Percentiles rank a stretch among this genome's conserved stretches.
These are phyloP conservation scores for Globisporangium emineosum DNA, from an alignment of 352 stramenopile species.

Conservation along the genomic window DNA sequence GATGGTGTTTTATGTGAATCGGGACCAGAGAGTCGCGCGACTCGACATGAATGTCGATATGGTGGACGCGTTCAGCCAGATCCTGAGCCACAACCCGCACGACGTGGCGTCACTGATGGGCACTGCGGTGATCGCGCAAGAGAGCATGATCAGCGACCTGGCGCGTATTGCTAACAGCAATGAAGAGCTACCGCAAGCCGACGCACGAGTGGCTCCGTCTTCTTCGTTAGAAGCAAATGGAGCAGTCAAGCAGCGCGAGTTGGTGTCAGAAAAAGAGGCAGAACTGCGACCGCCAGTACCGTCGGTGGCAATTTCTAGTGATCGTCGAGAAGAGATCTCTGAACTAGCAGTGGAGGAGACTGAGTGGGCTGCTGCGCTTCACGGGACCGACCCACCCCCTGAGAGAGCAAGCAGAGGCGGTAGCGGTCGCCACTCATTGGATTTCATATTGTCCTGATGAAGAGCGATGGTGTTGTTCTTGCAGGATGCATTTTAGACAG, in stretches of 20 bases:
- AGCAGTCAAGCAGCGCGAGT: not conserved
- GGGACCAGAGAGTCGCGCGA: no score
- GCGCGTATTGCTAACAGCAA: no score
- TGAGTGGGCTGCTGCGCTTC: not conserved
- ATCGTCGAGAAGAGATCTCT: not conserved
- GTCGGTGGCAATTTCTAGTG: not conserved
- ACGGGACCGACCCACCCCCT: not conserved
- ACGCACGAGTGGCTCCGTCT: not conserved
- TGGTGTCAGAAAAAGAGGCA: not conserved
- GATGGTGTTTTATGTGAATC: not conserved
- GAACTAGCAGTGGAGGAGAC: not conserved
- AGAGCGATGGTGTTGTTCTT: no score
- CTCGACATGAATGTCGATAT: conserved; percentile 4
- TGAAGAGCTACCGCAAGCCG: not conserved
- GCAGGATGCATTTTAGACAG: no score
- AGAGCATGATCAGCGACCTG: conserved; percentile 5
- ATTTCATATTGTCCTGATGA: conserved; percentile 3
- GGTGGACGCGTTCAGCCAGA: conserved; percentile 8
- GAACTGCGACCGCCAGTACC: not conserved
- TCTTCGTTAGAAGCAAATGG: not conserved
- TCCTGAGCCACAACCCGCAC: conserved; percentile 5
- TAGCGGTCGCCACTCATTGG: not conserved
- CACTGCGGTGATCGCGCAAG: conserved; percentile 3
- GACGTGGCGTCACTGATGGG: conserved; percentile 7
- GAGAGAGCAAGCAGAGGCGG: not conserved